A percentile compares a stretch with the other conserved stretches of the same genome.
Conservation (phyloP, 768 basidiomycete species). For the Boletus speciosus region DNA sequence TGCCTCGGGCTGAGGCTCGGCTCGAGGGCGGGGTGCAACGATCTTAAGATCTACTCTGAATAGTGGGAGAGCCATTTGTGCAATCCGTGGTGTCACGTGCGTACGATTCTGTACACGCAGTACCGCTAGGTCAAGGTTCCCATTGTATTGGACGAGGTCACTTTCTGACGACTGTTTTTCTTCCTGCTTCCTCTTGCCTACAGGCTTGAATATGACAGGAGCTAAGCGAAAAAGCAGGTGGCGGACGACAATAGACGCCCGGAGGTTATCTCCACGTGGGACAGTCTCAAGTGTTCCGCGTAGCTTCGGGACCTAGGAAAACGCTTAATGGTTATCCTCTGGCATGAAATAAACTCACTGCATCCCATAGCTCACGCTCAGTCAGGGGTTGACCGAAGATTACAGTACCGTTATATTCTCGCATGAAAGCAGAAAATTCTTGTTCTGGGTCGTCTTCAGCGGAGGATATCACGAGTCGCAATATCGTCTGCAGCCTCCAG, state of each 20-base stretch:
- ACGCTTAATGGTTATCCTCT: neutral
- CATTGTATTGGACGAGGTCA: constrained; percentile 16
- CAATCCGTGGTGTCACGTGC: constrained; percentile 61
- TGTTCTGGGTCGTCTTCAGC: constrained; percentile 23
- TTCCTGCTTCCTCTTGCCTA: constrained; percentile 1
- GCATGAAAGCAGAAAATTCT: constrained; percentile 36
- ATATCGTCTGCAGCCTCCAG: constrained; percentile 46
- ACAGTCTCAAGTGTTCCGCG: constrained; percentile 22
- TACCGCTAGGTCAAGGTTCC: constrained; percentile 55
- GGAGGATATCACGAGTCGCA: constrained; percentile 45
- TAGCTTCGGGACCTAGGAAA: constrained; percentile 20
- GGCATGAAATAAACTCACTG: constrained; percentile 11
- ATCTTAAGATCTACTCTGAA: constrained; percentile 55
- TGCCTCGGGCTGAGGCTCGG: constrained; percentile 9
- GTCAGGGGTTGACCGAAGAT: constrained; percentile 18
- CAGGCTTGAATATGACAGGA: constrained; percentile 13
- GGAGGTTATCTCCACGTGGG: constrained; percentile 16
- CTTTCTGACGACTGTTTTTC: neutral
- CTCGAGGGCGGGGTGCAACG: constrained; percentile 42
- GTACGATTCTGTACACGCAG: constrained; percentile 56
- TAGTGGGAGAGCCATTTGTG: constrained; percentile 44
- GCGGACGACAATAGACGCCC: constrained; percentile 18
- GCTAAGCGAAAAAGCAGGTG: constrained; percentile 13
- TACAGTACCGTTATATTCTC: constrained; percentile 22
- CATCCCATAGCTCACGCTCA: constrained; percentile 28